Evolutionary conservation across 2,329 filamentous ascomycete genomes (phyloP).

Genomic region (Emergomyces pasteurianus): DNA sequence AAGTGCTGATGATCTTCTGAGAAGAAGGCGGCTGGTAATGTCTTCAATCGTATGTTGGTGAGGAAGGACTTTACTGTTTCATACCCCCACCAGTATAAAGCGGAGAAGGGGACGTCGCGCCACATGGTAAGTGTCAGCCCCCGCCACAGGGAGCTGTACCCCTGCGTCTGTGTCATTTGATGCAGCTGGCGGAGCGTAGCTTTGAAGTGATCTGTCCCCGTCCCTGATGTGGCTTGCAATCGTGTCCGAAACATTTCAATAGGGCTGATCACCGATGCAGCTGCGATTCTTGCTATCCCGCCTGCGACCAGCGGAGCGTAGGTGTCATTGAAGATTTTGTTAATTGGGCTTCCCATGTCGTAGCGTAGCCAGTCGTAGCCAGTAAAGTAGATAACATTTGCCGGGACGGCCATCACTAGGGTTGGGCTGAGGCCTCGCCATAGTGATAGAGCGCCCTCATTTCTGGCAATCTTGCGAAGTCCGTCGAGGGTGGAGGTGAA

Average conservation of each 20-base stretch:
- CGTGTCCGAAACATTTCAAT: conserved; percentile 91
- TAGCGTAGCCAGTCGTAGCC: conserved; percentile 91
- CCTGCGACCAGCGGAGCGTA: conserved; percentile 75
- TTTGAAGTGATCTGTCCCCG: conserved; percentile 54
- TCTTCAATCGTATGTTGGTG: conserved; percentile 52
- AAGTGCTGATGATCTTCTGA: conserved; percentile 3
- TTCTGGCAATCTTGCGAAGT: conserved; percentile 82
- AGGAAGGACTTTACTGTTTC: conserved; percentile 65
- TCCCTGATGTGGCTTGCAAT: conserved; percentile 62
- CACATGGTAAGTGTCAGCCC: conserved; percentile 84
- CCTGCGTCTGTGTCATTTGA: conserved; percentile 65
- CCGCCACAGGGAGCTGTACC: conserved; percentile 77
- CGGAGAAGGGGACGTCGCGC: conserved; percentile 95
- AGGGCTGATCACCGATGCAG: conserved; percentile 72
- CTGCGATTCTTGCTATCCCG: conserved; percentile 61
- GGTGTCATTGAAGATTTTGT: conserved; percentile 49
- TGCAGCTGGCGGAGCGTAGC: conserved; percentile 65
- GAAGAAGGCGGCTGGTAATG: not conserved
- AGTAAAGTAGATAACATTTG: conserved; percentile 97
- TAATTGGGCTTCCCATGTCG: conserved; percentile 60
- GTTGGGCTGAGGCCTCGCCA: conserved; percentile 95
- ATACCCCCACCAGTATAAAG: conserved; percentile 97
- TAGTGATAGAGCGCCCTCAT: conserved; percentile 74
- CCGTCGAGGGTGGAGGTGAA: conserved; percentile 90
- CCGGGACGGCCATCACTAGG: conserved; percentile 82